Evolutionary conservation across 495 filamentous ascomycete genomes (phyloP).

Genomic region (Arthonia radiata): DNA sequence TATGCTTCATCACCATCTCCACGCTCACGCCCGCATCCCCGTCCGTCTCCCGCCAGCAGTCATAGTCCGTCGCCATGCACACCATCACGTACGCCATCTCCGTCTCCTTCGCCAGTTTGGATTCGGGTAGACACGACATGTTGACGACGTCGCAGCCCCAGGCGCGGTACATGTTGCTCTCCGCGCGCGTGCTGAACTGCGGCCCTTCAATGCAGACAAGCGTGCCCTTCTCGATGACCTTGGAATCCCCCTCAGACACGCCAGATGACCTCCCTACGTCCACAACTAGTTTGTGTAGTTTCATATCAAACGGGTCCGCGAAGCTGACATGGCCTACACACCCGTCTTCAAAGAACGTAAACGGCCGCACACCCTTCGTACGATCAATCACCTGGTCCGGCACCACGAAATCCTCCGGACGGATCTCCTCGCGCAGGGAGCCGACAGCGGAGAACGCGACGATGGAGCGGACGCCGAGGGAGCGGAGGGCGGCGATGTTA

Average conservation of each 20-base stretch:
- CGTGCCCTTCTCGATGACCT: constrained; percentile 51
- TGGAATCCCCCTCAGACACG: constrained; percentile 57
- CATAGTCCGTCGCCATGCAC: constrained; percentile 98
- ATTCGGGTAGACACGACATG: constrained; percentile 91
- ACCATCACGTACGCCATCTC: constrained; percentile 96
- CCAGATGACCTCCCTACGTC: constrained; percentile 46
- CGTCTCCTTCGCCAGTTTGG: constrained; percentile 85
- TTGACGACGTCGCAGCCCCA: constrained; percentile 88
- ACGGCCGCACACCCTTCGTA: constrained; percentile 65
- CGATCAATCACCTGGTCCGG: constrained; percentile 95
- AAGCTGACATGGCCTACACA: constrained; percentile 89
- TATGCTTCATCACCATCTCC: constrained; percentile 91
- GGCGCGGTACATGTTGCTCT: constrained; percentile 77
- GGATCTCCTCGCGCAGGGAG: constrained; percentile 71
- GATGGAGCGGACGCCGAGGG: constrained; percentile 65
- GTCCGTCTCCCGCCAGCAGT: constrained; percentile 66
- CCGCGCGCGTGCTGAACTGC: constrained; percentile 90
- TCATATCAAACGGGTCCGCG: constrained; percentile 76
- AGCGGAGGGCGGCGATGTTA: constrained; percentile 85
- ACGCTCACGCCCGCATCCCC: constrained; percentile 65
- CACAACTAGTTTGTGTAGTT: constrained; percentile 45
- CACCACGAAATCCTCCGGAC: constrained; percentile 85
- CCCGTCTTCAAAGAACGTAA: constrained; percentile 87
- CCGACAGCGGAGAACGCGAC: constrained; percentile 93
- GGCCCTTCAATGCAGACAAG: constrained; percentile 93